phyloP scores from a whole-genome alignment of 116 monocot genomes.

The Posidonia oceanica region DNA sequence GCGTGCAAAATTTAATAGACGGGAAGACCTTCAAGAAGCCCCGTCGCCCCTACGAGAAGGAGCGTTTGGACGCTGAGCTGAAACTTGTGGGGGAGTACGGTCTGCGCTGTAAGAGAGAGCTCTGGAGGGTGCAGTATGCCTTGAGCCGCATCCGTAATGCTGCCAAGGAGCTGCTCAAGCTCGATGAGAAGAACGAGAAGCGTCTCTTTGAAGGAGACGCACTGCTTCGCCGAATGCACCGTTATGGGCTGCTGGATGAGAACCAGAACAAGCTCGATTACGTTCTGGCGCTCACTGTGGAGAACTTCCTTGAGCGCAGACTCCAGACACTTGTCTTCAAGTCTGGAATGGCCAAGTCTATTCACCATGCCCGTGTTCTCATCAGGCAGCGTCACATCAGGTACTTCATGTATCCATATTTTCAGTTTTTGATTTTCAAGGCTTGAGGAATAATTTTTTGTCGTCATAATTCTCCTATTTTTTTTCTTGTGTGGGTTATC shows the following conservation, averaged over 20 bases:
- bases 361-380: conserved; percentile 59
- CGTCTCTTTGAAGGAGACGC: conserved; percentile 70
- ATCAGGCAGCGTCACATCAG: conserved; percentile 66
- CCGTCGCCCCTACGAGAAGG: conserved; percentile 49
- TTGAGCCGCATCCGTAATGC: conserved; percentile 61
- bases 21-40: conserved; percentile 61
- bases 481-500: too few relatives aligned
- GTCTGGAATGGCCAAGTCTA: conserved; percentile 64
- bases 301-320: conserved; percentile 57
- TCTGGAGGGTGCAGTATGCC: conserved; percentile 62
- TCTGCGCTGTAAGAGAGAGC: conserved; percentile 50
- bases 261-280: conserved; percentile 67
- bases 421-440: neutral
- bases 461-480: too few relatives aligned
- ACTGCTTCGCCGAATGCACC: conserved; percentile 48
- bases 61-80: conserved; percentile 47
- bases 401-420: conserved; percentile 11
- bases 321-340: conserved; percentile 66
- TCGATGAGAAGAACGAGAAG: conserved; percentile 50
- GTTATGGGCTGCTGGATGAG: conserved; percentile 55
- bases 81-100: conserved; percentile 68
- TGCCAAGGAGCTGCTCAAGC: conserved; percentile 51
- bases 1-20: conserved; percentile 9
- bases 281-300: conserved; percentile 46
- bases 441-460: too few relatives aligned